Evolutionary conservation across 345 rosid genomes (phyloP), one percentile per base, ranked within the genome.

Genomic region (Aurinia saxatilis): DNA sequence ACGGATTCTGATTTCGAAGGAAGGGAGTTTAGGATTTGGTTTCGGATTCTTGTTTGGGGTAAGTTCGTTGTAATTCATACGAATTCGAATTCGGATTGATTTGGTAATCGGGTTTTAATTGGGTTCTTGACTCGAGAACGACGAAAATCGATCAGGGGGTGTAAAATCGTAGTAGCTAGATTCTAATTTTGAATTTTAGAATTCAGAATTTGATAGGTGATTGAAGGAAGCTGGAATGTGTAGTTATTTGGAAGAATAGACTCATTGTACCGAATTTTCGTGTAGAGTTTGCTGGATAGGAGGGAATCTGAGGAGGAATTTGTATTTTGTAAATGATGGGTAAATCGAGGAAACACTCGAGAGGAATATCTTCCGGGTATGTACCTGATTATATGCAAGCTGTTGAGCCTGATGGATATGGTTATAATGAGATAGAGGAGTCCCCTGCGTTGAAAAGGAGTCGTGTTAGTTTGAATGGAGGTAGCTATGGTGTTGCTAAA

Each of bases 361-460:
- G 86, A 77, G 88, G 86, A 60, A 81, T 51, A 45, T 72, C 85
- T 37, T 75, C 90, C 35, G 86, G 86, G 46, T 84, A 79, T 71
- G 77, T 78, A 61, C 85, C 85, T 0, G 88, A 80, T 55, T 82
- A 76, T 53, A 51, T 82, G 39, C 85, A 80, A 68, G 79, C 65
- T 13, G 84, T 79, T 47, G 91, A 86, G 65, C 82, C 90, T 1
- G 93, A 85, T 72, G 95, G 84, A 8, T 76, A 75, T 69, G 92
- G 92, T 42, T 79, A 80, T 34, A 58, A 50, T 12, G 86, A 79
- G 73, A 75, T 78, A 0, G 85, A 79, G 70, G 87, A 78, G 72
- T 78, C 82, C 0, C 78, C 55, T 63, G 87, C 78, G 40, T 80
- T 63, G 21, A 78, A 80, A 63, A 82, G 82, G 76, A 81, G 81